Base-by-base conservation (phyloP, 2,329 filamentous ascomycete species). In the Oidium heveae region DNA sequence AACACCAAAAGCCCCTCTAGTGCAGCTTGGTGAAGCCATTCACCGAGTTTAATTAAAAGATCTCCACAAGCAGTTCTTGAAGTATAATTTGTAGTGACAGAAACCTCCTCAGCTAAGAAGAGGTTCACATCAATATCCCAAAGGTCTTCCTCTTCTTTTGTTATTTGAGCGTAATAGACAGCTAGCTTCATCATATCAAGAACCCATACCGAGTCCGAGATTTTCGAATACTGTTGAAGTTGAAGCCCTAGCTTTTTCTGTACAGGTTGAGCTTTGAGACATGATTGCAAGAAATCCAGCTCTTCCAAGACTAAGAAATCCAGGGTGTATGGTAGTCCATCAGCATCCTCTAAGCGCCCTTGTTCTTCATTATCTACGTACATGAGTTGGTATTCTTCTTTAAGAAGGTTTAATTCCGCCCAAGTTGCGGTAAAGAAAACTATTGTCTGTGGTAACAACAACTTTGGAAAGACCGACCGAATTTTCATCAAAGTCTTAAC, bases 61-160 rank as follows among this genome's bases (percentile, higher is more conserved):
- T 96, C 91, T 52, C 87, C 88, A 59, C 86, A 91, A 43, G 89
- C 91, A 18, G 86, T 94, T 60, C 91, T 80, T 15, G 91, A 85
- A 0, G 91, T 95, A 69, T 96, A 98, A 67, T 96, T 96, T 34
- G 88, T 85, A 13, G 87, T 94, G 18, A 95, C 84, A 1, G 87
- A 89, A 1, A 86, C 89, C 69, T 96, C 89, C 67, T 98, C 91
- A 0, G 87, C 89, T 50, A 98, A 74, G 68, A 93, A 98, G 1
- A 98, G 76, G 56, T 94, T 96, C 60, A 93, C 84, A 66, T 98
- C 91, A 58, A 95, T 86, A 61, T 95, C 86, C 91, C 91, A 98
- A 10, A 98, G 70, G 8, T 85, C 86, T 68, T 95, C 86, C 64
- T 96, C 91, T 66, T 98, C 91, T 32, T 79, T 80, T 1, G 84